These are phyloP conservation scores for Metschnikowia borealis DNA, from an alignment of 805 yeast genomes.

Conservation along the genomic window DNA sequence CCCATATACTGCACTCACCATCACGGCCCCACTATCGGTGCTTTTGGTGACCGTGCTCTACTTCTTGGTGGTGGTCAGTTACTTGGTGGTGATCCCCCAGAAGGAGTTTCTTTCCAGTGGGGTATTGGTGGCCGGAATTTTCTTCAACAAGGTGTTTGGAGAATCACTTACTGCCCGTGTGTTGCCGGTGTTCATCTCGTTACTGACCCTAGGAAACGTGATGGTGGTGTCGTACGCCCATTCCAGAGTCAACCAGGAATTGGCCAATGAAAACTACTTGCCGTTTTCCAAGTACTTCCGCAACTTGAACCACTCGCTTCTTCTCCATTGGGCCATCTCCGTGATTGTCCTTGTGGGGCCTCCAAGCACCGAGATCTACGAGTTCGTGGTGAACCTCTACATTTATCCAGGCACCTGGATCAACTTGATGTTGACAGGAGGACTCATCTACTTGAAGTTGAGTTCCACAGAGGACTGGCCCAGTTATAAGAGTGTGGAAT, in stretches of 20 bases:
- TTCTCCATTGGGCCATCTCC: constrained; percentile 54
- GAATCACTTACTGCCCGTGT: constrained; percentile 45
- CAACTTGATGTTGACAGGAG: constrained; percentile 48
- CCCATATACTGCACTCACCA: constrained; percentile 53
- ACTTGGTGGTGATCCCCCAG: constrained; percentile 50
- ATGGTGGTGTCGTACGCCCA: constrained; percentile 62
- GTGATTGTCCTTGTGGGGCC: constrained; percentile 52
- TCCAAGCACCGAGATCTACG: constrained; percentile 62
- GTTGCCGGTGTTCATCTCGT: constrained; percentile 54
- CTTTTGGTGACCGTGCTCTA: constrained; percentile 49
- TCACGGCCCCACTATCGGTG: constrained; percentile 60
- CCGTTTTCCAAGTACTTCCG: constrained; percentile 49
- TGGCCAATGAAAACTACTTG: constrained; percentile 48
- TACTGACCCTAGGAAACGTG: constrained; percentile 62
- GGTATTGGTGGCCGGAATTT: constrained; percentile 60
- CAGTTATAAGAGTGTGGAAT: no score
- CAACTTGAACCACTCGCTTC: constrained; percentile 42
- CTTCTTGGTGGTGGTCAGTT: constrained; percentile 54
- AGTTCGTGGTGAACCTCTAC: constrained; percentile 57
- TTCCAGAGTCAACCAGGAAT: constrained; percentile 53
- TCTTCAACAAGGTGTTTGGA: constrained; percentile 56
- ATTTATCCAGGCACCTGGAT: constrained; percentile 64
- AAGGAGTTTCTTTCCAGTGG: constrained; percentile 51
- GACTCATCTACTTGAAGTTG: constrained; percentile 49
- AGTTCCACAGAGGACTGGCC: constrained; percentile 29